These are phyloP conservation scores for Pestalotiopsis sp. DNA, from an alignment of 2,329 filamentous ascomycete species.

Conservation along the genomic window DNA sequence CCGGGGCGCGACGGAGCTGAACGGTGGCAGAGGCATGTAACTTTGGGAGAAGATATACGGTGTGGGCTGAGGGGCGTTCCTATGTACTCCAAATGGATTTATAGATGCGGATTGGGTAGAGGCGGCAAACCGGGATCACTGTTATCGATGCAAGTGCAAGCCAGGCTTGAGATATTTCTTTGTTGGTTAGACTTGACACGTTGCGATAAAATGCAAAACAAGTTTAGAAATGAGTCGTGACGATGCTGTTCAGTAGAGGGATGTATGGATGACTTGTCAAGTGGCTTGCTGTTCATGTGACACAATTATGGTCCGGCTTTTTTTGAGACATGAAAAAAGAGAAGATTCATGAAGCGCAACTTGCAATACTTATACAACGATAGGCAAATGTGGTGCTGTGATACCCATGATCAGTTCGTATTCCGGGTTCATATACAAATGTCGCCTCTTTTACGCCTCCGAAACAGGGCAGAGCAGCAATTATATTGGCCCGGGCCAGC, in stretches of 20 bases:
- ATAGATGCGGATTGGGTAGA: background rate
- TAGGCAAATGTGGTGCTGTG: background rate
- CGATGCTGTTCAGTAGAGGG: background rate
- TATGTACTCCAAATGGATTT: background rate
- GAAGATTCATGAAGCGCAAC: background rate
- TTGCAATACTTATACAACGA: background rate
- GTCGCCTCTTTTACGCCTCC: background rate
- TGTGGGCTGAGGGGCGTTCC: background rate
- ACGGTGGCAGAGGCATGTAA: conserved; percentile 29
- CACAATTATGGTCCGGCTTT: background rate
- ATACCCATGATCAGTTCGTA: background rate
- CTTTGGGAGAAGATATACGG: background rate
- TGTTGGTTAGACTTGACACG: background rate
- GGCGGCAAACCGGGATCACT: background rate
- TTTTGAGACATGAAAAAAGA: background rate
- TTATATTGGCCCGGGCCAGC: background rate
- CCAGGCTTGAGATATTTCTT: background rate
- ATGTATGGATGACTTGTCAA: background rate
- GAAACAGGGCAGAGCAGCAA: background rate
- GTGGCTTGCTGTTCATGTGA: background rate
- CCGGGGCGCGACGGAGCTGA: conserved; percentile 32
- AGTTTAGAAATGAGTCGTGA: background rate
- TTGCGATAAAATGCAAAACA: background rate
- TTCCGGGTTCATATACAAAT: background rate
- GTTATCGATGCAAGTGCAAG: background rate